phyloP scores from a whole-genome alignment of 495 filamentous ascomycete species.

The Aspergillus nidulans region DNA sequence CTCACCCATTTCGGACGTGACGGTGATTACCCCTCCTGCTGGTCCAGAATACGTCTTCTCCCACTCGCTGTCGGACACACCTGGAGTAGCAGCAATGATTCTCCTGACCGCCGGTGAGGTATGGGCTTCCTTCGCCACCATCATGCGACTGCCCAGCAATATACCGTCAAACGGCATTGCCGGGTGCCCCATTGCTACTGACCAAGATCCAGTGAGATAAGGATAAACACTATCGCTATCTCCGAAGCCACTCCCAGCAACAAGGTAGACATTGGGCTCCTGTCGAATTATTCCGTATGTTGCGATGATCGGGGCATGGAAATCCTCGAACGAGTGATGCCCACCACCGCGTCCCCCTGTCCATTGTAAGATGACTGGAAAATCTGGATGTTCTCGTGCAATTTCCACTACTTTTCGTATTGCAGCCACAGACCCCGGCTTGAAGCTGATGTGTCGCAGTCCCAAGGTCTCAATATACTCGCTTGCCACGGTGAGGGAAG shows the following conservation, averaged over 20 bases:
- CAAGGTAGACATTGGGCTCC: slow-evolving; percentile 42
- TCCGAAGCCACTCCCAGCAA: slow-evolving; percentile 49
- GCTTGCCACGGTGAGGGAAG: slow-evolving; percentile 44
- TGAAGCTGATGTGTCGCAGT: slow-evolving; percentile 47
- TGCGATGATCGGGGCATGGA: slow-evolving; percentile 43
- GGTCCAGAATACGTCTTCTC: slow-evolving; percentile 22
- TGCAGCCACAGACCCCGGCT: slow-evolving; percentile 41
- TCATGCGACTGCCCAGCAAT: slow-evolving; percentile 46
- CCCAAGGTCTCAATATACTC: slow-evolving; percentile 45
- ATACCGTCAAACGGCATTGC: slow-evolving; percentile 49
- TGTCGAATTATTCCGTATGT: slow-evolving; percentile 43
- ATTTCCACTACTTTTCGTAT: slow-evolving; percentile 47
- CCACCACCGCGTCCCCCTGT: slow-evolving; percentile 49
- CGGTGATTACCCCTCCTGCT: slow-evolving; percentile 35
- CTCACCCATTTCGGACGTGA: slow-evolving; percentile 40
- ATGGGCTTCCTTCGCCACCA: slow-evolving; percentile 43
- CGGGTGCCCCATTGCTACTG: slow-evolving; percentile 33
- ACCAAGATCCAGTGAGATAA: slow-evolving; percentile 45
- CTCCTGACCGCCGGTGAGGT: slow-evolving; percentile 28
- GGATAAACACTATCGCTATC: slow-evolving; percentile 43
- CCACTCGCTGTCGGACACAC: slow-evolving; percentile 27
- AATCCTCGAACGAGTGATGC: slow-evolving; percentile 51
- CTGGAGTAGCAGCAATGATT: slow-evolving; percentile 26
- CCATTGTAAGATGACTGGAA: slow-evolving; percentile 49
- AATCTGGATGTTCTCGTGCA: slow-evolving; percentile 40